These are phyloP conservation scores for Aspergillus sp. DNA, from an alignment of 2,329 filamentous ascomycete genomes.

Conservation along the genomic window DNA sequence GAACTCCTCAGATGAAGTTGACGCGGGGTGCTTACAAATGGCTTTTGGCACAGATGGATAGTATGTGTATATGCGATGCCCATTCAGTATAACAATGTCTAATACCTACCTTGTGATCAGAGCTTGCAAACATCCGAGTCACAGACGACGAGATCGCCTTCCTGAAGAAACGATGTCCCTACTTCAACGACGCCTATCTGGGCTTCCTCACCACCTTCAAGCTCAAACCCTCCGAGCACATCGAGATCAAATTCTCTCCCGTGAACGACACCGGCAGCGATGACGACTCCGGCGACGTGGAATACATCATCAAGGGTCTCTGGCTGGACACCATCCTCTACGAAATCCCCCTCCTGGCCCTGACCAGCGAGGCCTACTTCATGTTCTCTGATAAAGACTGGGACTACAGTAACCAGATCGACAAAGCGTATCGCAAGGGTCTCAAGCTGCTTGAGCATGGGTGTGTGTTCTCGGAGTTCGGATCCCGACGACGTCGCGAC, in stretches of 20 bases:
- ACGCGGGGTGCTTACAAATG: slow-evolving; percentile 79
- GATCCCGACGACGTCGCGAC: slow-evolving; percentile 81
- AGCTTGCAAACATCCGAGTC: slow-evolving; percentile 78
- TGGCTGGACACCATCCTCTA: slow-evolving; percentile 98
- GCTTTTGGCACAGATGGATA: slow-evolving; percentile 79
- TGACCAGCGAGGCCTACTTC: slow-evolving; percentile 96
- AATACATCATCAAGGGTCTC: slow-evolving; percentile 73
- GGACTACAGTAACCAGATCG: slow-evolving; percentile 82
- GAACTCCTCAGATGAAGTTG: slow-evolving; percentile 89
- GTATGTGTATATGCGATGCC: slow-evolving; percentile 46
- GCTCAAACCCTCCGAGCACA: slow-evolving; percentile 76
- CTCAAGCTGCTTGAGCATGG: slow-evolving; percentile 73
- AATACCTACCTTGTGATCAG: slow-evolving; percentile 41
- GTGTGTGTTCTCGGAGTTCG: slow-evolving; percentile 92
- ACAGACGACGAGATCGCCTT: slow-evolving; percentile 77
- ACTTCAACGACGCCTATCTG: slow-evolving; percentile 76
- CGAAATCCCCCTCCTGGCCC: slow-evolving; percentile 88
- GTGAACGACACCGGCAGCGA: slow-evolving; percentile 59
- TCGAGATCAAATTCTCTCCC: slow-evolving; percentile 65
- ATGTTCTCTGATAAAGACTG: slow-evolving; percentile 93
- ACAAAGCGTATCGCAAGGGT: slow-evolving; percentile 81
- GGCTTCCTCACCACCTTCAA: slow-evolving; percentile 78
- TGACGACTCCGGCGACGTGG: slow-evolving; percentile 69
- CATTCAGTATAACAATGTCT: no score
- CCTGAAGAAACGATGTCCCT: slow-evolving; percentile 74